phyloP scores from a whole-genome alignment of 768 basidiomycete species.

The Clitopilus hobsonii region DNA sequence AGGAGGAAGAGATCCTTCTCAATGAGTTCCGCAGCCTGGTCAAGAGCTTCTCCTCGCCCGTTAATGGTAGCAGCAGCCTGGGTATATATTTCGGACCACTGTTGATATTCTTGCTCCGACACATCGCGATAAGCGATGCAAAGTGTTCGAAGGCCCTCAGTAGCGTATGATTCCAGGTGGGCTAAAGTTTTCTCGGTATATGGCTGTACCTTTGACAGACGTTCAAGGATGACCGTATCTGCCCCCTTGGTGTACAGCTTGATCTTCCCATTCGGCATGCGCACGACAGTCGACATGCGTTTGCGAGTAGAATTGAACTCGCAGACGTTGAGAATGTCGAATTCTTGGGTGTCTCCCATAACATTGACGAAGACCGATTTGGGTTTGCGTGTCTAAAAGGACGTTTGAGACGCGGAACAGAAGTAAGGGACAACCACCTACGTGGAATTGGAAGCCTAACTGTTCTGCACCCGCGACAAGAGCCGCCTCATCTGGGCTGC shows the following conservation, averaged over 20 bases:
- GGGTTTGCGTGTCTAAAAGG: slow-evolving; percentile 81
- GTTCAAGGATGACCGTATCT: slow-evolving; percentile 94
- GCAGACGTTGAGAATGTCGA: slow-evolving; percentile 92
- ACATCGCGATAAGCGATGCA: slow-evolving; percentile 95
- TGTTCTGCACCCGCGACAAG: slow-evolving; percentile 91
- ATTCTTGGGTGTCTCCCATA: slow-evolving; percentile 69
- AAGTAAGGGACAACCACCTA: slow-evolving; percentile 33
- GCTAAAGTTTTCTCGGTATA: slow-evolving; percentile 82
- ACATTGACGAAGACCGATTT: slow-evolving; percentile 90
- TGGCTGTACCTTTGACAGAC: slow-evolving; percentile 79
- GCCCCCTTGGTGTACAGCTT: slow-evolving; percentile 97
- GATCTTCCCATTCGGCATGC: slow-evolving; percentile 84
- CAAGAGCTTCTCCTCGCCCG: slow-evolving; percentile 91
- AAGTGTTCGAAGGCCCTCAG: slow-evolving; percentile 94
- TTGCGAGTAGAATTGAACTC: slow-evolving; percentile 99
- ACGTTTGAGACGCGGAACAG: slow-evolving; percentile 1
- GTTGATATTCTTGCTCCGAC: slow-evolving; percentile 81
- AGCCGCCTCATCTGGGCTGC: slow-evolving; percentile 97
- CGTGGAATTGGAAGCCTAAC: slow-evolving; percentile 91
- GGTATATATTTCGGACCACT: slow-evolving; percentile 86
- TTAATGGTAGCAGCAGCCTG: slow-evolving; percentile 94
- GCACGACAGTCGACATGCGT: slow-evolving; percentile 94
- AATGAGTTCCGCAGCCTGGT: slow-evolving; percentile 91
- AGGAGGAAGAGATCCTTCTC: slow-evolving; percentile 91
- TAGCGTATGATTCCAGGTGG: slow-evolving; percentile 97